Evolutionary conservation across 208 protist genomes (phyloP).

Genomic region (Trypanosoma theileri): DNA sequence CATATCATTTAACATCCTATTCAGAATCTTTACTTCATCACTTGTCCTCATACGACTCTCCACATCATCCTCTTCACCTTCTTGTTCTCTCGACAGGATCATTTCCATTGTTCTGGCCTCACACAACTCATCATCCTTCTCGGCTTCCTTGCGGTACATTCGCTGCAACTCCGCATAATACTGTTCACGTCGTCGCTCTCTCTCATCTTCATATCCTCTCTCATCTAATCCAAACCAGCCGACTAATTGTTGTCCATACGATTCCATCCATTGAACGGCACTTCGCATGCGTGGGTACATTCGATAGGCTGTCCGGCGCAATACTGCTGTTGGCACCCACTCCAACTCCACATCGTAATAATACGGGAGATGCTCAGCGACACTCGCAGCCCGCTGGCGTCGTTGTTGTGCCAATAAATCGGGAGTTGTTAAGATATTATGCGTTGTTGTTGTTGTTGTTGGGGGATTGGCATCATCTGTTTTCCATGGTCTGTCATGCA

Average conservation of each 20-base stretch:
- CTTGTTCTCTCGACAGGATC: too few species aligned
- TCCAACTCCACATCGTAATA: constrained; percentile 18
- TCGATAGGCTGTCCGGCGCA: background rate
- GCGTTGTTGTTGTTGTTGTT: too few species aligned
- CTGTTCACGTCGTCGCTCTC: background rate
- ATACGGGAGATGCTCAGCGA: too few species aligned
- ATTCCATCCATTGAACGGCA: background rate
- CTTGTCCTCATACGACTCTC: too few species aligned
- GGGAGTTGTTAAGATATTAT: too few species aligned
- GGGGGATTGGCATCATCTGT: too few species aligned
- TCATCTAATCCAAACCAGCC: constrained; percentile 8
- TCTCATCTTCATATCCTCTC: constrained; percentile 3
- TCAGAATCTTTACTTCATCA: too few species aligned
- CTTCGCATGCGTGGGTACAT: constrained; percentile 3
- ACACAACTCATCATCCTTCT: background rate
- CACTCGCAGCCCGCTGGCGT: background rate
- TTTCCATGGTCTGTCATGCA: too few species aligned
- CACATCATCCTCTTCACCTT: too few species aligned
- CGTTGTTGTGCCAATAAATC: background rate
- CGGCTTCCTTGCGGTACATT: background rate
- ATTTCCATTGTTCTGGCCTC: too few species aligned
- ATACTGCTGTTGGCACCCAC: constrained; percentile 12
- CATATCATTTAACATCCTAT: too few species aligned
- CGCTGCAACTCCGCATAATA: too few species aligned
- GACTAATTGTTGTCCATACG: background rate